These are phyloP conservation scores for Cryptosporidium felis DNA, from an alignment of 169 alveolate species.

Conservation along the genomic window DNA sequence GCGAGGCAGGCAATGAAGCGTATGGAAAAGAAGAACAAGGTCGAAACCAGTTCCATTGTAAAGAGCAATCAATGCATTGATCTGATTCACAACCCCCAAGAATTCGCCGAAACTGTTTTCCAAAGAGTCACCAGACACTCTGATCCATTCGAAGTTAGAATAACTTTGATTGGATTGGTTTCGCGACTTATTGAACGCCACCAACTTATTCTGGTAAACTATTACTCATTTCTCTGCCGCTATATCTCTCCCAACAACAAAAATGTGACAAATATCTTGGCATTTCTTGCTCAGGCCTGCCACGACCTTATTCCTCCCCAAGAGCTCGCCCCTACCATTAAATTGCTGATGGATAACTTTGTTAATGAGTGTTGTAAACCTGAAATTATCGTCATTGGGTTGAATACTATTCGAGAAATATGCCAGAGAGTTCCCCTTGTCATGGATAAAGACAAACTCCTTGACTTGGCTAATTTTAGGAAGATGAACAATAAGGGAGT, in stretches of 20 bases:
- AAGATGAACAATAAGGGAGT: slow-evolving; percentile 85
- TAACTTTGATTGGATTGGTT: slow-evolving; percentile 80
- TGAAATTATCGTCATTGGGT: slow-evolving; percentile 81
- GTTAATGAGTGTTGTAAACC: slow-evolving; percentile 83
- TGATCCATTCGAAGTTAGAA: slow-evolving; percentile 80
- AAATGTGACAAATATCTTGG: slow-evolving; percentile 84
- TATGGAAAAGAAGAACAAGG: slow-evolving; percentile 12
- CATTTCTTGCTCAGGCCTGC: slow-evolving; percentile 86
- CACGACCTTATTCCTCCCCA: slow-evolving; percentile 87
- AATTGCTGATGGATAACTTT: slow-evolving; percentile 82
- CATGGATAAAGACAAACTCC: slow-evolving; percentile 79
- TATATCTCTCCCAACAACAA: slow-evolving; percentile 86
- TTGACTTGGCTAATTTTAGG: slow-evolving; percentile 81
- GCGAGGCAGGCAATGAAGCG: slow-evolving; percentile 28
- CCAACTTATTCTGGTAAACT: slow-evolving; percentile 78
- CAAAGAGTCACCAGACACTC: slow-evolving; percentile 42
- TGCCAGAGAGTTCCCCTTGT: slow-evolving; percentile 84
- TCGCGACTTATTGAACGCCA: slow-evolving; percentile 88
- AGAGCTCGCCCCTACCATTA: slow-evolving; percentile 84
- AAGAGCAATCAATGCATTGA: slow-evolving; percentile 78
- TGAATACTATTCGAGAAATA: slow-evolving; percentile 86
- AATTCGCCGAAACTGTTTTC: slow-evolving; percentile 83
- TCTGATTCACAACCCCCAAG: slow-evolving; percentile 82
- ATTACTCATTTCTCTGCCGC: slow-evolving; percentile 80
- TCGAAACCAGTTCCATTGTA: neutral